phyloP scores from a whole-genome alignment of 371 early-diverging fungal genomes.

The Mucor mucedo region DNA sequence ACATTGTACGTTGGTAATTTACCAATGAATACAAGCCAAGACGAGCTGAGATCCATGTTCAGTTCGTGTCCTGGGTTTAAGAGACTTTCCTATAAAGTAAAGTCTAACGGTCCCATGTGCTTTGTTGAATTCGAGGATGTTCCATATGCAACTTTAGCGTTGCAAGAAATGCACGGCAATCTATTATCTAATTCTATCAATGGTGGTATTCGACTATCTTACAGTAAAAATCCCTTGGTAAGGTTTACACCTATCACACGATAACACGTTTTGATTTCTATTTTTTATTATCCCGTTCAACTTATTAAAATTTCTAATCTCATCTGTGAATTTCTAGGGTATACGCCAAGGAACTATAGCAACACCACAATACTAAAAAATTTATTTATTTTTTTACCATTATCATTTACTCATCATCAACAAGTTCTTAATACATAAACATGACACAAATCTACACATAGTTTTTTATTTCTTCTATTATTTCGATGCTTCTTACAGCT shows the following conservation, averaged over 20 bases:
- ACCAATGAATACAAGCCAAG: constrained; percentile 81
- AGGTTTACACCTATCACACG: constrained; percentile 13
- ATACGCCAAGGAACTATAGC: constrained; percentile 16
- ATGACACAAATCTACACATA: not conserved
- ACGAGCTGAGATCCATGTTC: constrained; percentile 83
- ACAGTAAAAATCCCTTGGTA: constrained; percentile 92
- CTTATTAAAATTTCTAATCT: not conserved
- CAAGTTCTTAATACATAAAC: too few relatives aligned
- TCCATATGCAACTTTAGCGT: constrained; percentile 82
- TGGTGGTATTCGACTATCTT: constrained; percentile 91
- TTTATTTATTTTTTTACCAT: not conserved
- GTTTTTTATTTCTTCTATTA: not conserved
- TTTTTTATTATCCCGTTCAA: constrained; percentile 9
- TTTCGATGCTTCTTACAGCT: not conserved
- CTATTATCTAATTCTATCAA: constrained; percentile 84
- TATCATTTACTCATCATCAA: not conserved
- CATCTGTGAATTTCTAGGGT: constrained; percentile 4
- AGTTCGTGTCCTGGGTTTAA: constrained; percentile 79
- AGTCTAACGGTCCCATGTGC: constrained; percentile 90
- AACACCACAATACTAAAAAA: not conserved
- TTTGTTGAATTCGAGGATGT: constrained; percentile 92
- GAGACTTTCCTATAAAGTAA: constrained; percentile 82
- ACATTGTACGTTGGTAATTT: constrained; percentile 97
- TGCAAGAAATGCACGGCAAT: constrained; percentile 80
- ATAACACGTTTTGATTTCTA: constrained; percentile 14